Evolutionary conservation across 2,329 filamentous ascomycete genomes (phyloP).

Genomic region (Aspergillus costaricaensis): DNA sequence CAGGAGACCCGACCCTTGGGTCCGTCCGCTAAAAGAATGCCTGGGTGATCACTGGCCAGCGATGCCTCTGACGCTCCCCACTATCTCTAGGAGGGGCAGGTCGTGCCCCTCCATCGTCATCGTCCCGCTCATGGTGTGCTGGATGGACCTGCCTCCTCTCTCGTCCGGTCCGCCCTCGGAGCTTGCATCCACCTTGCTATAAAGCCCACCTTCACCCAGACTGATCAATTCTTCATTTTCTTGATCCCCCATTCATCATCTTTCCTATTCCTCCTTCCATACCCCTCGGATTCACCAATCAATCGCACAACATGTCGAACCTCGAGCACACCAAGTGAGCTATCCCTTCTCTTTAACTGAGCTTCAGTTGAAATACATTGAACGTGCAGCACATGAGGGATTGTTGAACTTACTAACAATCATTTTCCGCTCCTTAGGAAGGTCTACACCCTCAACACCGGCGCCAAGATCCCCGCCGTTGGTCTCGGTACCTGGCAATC

Average conservation of each 20-base stretch:
- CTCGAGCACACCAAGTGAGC: conserved; percentile 34
- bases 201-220: conserved; percentile 16
- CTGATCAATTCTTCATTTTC: neutral
- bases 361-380: too few species aligned
- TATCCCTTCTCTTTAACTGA: neutral
- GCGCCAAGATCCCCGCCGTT: conserved; percentile 51
- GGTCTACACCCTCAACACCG: conserved; percentile 52
- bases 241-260: neutral
- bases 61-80: conserved; percentile 9
- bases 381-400: too few species aligned
- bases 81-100: conserved; percentile 11
- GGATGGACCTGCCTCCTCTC: conserved; percentile 27
- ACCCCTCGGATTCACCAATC: neutral
- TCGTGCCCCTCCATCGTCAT: conserved; percentile 25
- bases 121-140: conserved; percentile 18
- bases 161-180: conserved; percentile 1
- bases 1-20: neutral
- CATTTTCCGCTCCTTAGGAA: conserved; percentile 28
- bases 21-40: neutral
- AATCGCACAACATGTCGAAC: conserved; percentile 28
- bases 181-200: conserved; percentile 11
- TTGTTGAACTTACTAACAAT: neutral
- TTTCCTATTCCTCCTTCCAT: neutral
- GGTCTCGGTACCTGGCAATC: conserved; percentile 61
- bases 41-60: conserved; percentile 12